phyloP scores from a whole-genome alignment of 208 protist genomes.

The Leishmania guyanensis region DNA sequence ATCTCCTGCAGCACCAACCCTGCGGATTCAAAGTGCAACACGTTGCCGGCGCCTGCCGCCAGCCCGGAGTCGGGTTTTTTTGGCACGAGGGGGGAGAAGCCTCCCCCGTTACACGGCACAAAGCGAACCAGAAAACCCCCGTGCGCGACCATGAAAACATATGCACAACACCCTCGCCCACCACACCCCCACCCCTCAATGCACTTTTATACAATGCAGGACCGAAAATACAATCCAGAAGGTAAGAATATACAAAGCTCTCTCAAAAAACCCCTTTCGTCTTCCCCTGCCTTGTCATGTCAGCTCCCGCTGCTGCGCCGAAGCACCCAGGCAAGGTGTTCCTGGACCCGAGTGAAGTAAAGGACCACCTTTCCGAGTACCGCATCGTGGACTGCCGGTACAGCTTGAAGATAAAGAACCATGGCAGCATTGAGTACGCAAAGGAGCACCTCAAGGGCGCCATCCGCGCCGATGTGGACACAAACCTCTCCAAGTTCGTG shows the following conservation, averaged over 20 bases:
- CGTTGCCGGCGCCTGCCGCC: too few relatives aligned
- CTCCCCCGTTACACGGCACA: too few relatives aligned
- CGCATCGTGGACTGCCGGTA: conserved; percentile 82
- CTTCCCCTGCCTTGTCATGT: conserved; percentile 1
- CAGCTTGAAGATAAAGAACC: conserved; percentile 46
- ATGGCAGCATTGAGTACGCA: conserved; percentile 46
- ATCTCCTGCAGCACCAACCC: too few relatives aligned
- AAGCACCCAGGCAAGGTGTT: conserved; percentile 59
- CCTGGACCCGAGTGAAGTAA: conserved; percentile 47
- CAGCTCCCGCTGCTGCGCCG: conserved; percentile 8
- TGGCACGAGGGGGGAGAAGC: too few relatives aligned
- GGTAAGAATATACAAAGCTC: not conserved
- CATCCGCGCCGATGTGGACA: conserved; percentile 56
- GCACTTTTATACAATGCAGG: not conserved
- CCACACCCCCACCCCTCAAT: not conserved
- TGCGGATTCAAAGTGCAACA: too few relatives aligned
- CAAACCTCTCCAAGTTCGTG: conserved; percentile 38
- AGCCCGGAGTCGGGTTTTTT: too few relatives aligned
- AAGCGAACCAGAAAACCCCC: too few relatives aligned
- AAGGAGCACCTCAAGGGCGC: conserved; percentile 57
- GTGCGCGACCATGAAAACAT: not conserved
- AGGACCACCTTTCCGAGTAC: conserved; percentile 39
- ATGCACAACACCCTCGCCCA: not conserved
- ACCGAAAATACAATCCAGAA: not conserved
- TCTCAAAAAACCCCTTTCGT: not conserved